These are phyloP conservation scores for Xylaria sp. DNA, from an alignment of 2,329 filamentous ascomycete genomes.

Conservation along the genomic window DNA sequence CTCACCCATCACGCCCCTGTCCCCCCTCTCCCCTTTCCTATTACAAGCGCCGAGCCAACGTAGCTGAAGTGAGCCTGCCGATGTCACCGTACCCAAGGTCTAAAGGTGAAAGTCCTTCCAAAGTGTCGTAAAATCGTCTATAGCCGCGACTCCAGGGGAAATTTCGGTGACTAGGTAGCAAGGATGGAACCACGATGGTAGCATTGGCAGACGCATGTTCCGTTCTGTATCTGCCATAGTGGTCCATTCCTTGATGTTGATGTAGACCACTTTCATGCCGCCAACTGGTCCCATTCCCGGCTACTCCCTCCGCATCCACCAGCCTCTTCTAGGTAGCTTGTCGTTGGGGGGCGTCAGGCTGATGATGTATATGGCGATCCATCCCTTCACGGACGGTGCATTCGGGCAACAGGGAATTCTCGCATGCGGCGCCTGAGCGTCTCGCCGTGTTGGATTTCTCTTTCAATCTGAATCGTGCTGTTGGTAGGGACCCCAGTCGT, in stretches of 20 bases:
- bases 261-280: conserved; percentile 9
- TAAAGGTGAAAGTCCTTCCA: conserved; percentile 16
- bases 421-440: conserved; percentile 26
- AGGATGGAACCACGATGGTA: neutral
- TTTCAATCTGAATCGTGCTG: too few species aligned
- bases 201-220: neutral
- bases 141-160: conserved; percentile 23
- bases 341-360: conserved; percentile 3
- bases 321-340: conserved; percentile 1
- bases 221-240: neutral
- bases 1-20: neutral
- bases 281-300: conserved; percentile 9
- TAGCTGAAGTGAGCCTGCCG: conserved; percentile 21
- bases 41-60: conserved; percentile 11
- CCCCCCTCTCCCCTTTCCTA: conserved; percentile 17
- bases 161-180: neutral
- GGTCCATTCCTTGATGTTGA: neutral
- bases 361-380: neutral
- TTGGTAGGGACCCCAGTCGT: conserved; percentile 15
- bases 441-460: conserved; percentile 6
- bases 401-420: conserved; percentile 31
- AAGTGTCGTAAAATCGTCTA: conserved; percentile 27
- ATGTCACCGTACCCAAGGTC: conserved; percentile 7
- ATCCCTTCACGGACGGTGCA: conserved; percentile 28
- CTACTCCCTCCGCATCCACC: conserved; percentile 3